Conservation (phyloP, 805 yeast species). For the Cyberlindnera xishuangbannaensis region DNA sequence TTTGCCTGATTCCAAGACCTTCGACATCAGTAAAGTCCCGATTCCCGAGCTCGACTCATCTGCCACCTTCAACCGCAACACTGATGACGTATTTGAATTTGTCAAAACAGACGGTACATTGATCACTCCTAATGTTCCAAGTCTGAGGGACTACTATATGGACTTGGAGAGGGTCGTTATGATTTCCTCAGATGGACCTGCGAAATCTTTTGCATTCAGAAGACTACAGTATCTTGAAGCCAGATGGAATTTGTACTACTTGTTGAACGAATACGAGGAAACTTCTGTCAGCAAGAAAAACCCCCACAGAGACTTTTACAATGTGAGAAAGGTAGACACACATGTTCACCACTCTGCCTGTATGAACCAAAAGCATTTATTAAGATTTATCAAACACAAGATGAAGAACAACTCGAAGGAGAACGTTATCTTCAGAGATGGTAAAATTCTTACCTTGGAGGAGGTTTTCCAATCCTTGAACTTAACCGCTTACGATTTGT, state of each 20-base stretch:
- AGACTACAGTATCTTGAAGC: slow-evolving; percentile 93
- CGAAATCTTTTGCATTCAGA: slow-evolving; percentile 92
- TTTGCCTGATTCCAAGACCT: slow-evolving; percentile 37
- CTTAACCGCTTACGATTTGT: slow-evolving; percentile 88
- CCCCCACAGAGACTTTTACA: slow-evolving; percentile 96
- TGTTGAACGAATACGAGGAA: slow-evolving; percentile 90
- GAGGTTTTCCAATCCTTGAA: slow-evolving; percentile 89
- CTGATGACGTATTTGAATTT: slow-evolving; percentile 68
- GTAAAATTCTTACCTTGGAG: slow-evolving; percentile 74
- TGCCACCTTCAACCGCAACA: slow-evolving; percentile 42
- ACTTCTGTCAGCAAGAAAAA: slow-evolving; percentile 83
- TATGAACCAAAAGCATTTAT: slow-evolving; percentile 95
- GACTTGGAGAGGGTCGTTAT: slow-evolving; percentile 73
- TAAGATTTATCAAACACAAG: slow-evolving; percentile 92
- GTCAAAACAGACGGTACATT: slow-evolving; percentile 32
- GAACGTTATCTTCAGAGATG: slow-evolving; percentile 91
- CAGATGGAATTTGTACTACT: slow-evolving; percentile 86
- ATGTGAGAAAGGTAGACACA: slow-evolving; percentile 94
- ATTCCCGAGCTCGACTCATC: slow-evolving; percentile 44
- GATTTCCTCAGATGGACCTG: slow-evolving; percentile 90
- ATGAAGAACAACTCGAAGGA: slow-evolving; percentile 83
- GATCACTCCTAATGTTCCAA: slow-evolving; percentile 60
- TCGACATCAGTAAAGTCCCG: slow-evolving; percentile 35
- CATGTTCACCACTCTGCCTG: slow-evolving; percentile 99
- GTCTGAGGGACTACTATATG: slow-evolving; percentile 75